phyloP scores from a whole-genome alignment of 495 filamentous ascomycete genomes.

The Tuber indicum region DNA sequence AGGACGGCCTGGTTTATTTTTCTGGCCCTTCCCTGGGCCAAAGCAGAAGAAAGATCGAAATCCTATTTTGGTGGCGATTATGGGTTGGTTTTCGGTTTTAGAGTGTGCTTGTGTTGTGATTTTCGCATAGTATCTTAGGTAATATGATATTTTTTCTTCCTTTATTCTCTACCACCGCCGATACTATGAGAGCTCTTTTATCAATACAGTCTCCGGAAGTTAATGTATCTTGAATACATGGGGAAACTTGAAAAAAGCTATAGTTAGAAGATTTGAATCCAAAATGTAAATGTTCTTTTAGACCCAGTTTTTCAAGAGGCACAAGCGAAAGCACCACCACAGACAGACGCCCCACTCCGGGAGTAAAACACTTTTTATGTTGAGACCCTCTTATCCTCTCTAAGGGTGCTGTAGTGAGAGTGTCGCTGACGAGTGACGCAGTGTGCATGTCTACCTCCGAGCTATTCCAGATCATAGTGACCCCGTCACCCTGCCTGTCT shows the following conservation, averaged over 20 bases:
- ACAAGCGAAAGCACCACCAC: not conserved
- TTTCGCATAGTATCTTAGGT: not conserved
- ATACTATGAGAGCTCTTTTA: not conserved
- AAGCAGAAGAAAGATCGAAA: not conserved
- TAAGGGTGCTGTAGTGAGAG: not conserved
- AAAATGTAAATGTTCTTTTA: not conserved
- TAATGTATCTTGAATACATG: not conserved
- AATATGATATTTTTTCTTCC: not conserved
- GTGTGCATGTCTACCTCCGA: not conserved
- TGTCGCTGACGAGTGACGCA: not conserved
- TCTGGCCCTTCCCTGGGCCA: not conserved
- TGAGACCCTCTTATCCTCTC: not conserved
- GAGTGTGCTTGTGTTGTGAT: not conserved
- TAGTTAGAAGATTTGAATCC: not conserved
- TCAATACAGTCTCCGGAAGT: not conserved
- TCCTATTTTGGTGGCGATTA: not conserved
- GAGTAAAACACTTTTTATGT: not conserved
- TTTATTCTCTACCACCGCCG: not conserved
- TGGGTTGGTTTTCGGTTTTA: not conserved
- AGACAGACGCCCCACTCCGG: not conserved
- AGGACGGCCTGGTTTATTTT: not conserved
- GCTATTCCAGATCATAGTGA: not conserved
- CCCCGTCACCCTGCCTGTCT: not conserved
- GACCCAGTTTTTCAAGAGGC: not conserved
- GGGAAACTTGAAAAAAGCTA: not conserved